A percentile compares a stretch with the other conserved stretches of the same genome.
phyloP scores from a whole-genome alignment of 768 basidiomycete species.

The Tricholoma saponaceum region DNA sequence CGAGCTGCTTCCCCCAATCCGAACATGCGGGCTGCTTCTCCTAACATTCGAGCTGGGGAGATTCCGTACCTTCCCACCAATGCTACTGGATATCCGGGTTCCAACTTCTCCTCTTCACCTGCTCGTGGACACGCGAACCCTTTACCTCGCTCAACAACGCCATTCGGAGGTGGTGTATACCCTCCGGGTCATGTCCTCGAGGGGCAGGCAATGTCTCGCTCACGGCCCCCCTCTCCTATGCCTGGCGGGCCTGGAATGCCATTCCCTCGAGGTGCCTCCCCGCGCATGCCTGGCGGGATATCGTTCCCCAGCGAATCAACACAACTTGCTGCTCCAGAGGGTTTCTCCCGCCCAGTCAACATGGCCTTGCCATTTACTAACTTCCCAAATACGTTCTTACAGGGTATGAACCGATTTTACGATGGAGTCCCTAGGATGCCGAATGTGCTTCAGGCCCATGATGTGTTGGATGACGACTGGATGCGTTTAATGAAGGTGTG shows the following conservation, averaged over 20 bases:
- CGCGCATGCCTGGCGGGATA: conserved; percentile 25
- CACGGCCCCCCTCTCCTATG: conserved; percentile 52
- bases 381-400: conserved; percentile 67
- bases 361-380: conserved; percentile 61
- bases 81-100: conserved; percentile 27
- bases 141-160: conserved; percentile 39
- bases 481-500: conserved; percentile 70
- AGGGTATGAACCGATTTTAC: conserved; percentile 74
- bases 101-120: conserved; percentile 33
- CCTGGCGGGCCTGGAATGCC: conserved; percentile 30
- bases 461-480: conserved; percentile 79
- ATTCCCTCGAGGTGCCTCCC: conserved; percentile 23
- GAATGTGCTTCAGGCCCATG: conserved; percentile 64
- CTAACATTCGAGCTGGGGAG: conserved; percentile 11
- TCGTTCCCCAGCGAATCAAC: conserved; percentile 28
- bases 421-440: conserved; percentile 72
- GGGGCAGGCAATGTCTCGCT: conserved; percentile 43
- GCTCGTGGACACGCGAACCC: conserved; percentile 27
- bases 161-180: conserved; percentile 41
- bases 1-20: conserved; percentile 33
- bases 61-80: conserved; percentile 6
- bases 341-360: conserved; percentile 72
- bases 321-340: conserved; percentile 61
- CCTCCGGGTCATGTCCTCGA: conserved; percentile 55
- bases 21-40: conserved; percentile 22